Evolutionary conservation across 768 basidiomycete genomes (phyloP), one percentile per base, ranked within the genome.

Genomic region (Podaxis sp.): DNA sequence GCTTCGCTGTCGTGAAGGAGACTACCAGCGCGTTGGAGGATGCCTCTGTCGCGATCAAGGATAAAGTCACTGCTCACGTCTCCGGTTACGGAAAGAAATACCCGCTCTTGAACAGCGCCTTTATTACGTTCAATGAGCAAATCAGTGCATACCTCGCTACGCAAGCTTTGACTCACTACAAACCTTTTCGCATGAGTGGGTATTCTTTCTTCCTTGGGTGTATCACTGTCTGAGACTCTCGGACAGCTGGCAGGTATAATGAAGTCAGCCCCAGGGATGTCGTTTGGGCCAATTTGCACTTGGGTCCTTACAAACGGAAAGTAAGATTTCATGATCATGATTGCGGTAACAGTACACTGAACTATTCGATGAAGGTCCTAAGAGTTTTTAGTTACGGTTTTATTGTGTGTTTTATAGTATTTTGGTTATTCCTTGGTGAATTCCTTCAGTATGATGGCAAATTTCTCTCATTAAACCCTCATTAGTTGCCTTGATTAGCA

Each of bases 91-190:
- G 63, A 8, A 55, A 55, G 64, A 67, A 73, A 55, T 90, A 89
- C 63, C 87, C 86, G 2, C 80, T 80, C 2, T 64, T 87, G 66
- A 88, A 79, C 68, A 89, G 87, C 38, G 90, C 91, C 7, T 98
- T 98, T 73, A 81, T 98, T 63, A 88, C 91, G 25, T 98, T 98
- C 82, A 87, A 94, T 73, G 82, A 85, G 67, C 96, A 98, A 78
- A 91, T 97, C 64, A 90, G 91, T 2, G 95, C 96, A n/a, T 95
- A 98, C 74, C 77, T 98, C 73, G 94, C 91, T 1, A 82, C 83
- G 38, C 88, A 95, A 74, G 78, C 80, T 3, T 75, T 96, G 47
- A 77, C 85, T 6, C 91, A 96, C 73, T 88, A 95, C 69, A 85
- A 87, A 56, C 93, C 93, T 25, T 93, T 92, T 68, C 77, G 84